Base-by-base conservation (phyloP, 192 early-diverging fungal species). In the Allomyces macrogynus region DNA sequence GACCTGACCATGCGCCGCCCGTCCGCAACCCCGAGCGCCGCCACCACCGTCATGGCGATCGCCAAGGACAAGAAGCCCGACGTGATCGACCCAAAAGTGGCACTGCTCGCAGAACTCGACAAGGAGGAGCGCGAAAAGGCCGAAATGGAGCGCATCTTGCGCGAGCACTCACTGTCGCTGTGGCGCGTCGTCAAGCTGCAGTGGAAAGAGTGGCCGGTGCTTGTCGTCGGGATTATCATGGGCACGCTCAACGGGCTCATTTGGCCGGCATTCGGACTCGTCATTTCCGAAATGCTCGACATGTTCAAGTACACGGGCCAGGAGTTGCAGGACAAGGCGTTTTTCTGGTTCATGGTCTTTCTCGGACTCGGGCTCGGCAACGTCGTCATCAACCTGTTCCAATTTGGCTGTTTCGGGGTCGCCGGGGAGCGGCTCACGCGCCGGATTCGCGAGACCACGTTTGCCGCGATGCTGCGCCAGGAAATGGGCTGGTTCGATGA, bases 191-290 rank as follows among this genome's bases (percentile, higher is more conserved):
- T 79, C 44, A 64, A 69, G 49, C 62, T 73, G 20, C 83, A 80
- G 81, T 73, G 68, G 54, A 73, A 76, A 2, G 82, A 85, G 65
- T 78, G 75, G 78, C 18, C 22, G 10, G 27, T 77, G 3, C 23
- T 72, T 0, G 32, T 44, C 23, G 0, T 66, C 8, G 71, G 71
- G 14, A 18, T 69, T 9, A 24, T 70, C 24, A 16, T 11, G 12
- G 44, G 44, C 44, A 54, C 44, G 12, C 10, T 54, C 44, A 54
- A 54, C 44, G 44, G 44, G 12, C 44, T 54, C 18, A 73, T 89
- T 10, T 82, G 88, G 68, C 92, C 92, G 16, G 69, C 81, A 20
- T 95, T 92, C 72, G 82, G 89, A 24, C 70, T 88, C 24, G 72
- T 86, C 66, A 85, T 84, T 1, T 11, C 12, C 18, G 18, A 54